These are phyloP conservation scores for Nicotiana benthamiana DNA, from an alignment of 257 asterid genomes.

Conservation along the genomic window DNA sequence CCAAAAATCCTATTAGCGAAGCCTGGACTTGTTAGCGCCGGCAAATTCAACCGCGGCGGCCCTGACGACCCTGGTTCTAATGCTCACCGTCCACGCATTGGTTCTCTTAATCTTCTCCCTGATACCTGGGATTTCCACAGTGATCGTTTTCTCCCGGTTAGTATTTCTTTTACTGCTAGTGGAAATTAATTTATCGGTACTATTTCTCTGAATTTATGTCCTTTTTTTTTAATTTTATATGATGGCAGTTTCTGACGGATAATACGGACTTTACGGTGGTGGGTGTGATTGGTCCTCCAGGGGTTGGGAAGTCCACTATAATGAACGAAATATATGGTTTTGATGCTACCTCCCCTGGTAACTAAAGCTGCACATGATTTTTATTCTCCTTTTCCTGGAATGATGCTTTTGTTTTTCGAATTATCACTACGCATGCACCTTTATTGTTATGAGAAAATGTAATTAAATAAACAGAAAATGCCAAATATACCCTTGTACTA, in stretches of 20 bases:
- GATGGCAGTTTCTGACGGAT: conserved; percentile 84
- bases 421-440: too few relatives aligned
- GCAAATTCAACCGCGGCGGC: conserved; percentile 56
- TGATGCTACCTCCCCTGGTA: conserved; percentile 79
- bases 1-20: conserved; percentile 89
- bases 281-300: conserved; percentile 88
- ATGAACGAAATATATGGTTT: conserved; percentile 92
- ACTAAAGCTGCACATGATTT: too few relatives aligned
- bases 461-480: too few relatives aligned
- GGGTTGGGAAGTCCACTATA: conserved; percentile 85
- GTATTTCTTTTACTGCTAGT: not conserved
- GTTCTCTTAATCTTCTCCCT: conserved; percentile 77
- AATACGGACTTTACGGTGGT: conserved; percentile 89
- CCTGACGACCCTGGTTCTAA: conserved; percentile 59
- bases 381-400: too few relatives aligned
- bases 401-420: too few relatives aligned
- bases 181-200: not conserved
- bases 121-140: conserved; percentile 77
- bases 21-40: conserved; percentile 71
- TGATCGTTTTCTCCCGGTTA: conserved; percentile 78
- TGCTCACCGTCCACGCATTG: conserved; percentile 72
- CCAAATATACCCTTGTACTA: too few relatives aligned
- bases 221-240: not conserved
- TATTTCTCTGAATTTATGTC: not conserved
- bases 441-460: too few relatives aligned